Conservation (phyloP, 306 rosid species). For the Lathyrus oleraceus region DNA sequence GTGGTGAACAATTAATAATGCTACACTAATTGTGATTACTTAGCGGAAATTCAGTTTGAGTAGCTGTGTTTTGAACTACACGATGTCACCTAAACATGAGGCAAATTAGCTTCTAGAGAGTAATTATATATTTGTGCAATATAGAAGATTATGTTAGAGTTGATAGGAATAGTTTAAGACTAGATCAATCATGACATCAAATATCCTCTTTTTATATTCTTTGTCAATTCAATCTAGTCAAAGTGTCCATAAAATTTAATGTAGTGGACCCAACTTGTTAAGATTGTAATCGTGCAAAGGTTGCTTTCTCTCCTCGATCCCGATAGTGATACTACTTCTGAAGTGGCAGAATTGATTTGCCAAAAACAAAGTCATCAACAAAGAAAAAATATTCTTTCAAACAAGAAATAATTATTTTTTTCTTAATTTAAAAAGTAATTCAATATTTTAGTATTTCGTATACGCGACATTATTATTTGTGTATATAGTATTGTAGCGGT, state of each 20-base stretch:
- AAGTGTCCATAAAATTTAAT: slow-evolving; percentile 20
- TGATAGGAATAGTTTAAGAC: slow-evolving; percentile 29
- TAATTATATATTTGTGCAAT: slow-evolving; percentile 21
- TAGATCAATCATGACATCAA: slow-evolving; percentile 38
- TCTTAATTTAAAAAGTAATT: too few species aligned
- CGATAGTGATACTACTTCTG: neutral
- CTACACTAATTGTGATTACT: slow-evolving; percentile 20
- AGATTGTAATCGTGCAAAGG: neutral
- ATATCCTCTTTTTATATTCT: neutral
- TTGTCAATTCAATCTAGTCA: slow-evolving; percentile 39
- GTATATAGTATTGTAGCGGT: too few species aligned
- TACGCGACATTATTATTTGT: too few species aligned
- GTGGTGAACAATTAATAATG: slow-evolving; percentile 45
- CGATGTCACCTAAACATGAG: slow-evolving; percentile 64
- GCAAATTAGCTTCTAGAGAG: slow-evolving; percentile 59
- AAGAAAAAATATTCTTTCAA: too few species aligned
- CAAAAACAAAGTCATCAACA: too few species aligned
- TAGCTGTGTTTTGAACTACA: slow-evolving; percentile 43
- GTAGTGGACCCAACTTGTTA: neutral
- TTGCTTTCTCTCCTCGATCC: neutral
- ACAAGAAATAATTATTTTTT: too few species aligned
- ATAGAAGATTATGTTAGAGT: slow-evolving; percentile 2
- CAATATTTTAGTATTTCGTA: too few species aligned
- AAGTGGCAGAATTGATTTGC: too few species aligned
- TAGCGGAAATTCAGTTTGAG: slow-evolving; percentile 37